Percentiles rank a stretch among this genome's conserved stretches.
Evolutionary conservation across 208 protist species (phyloP).

Genomic region (Trypanosoma cruzi): DNA sequence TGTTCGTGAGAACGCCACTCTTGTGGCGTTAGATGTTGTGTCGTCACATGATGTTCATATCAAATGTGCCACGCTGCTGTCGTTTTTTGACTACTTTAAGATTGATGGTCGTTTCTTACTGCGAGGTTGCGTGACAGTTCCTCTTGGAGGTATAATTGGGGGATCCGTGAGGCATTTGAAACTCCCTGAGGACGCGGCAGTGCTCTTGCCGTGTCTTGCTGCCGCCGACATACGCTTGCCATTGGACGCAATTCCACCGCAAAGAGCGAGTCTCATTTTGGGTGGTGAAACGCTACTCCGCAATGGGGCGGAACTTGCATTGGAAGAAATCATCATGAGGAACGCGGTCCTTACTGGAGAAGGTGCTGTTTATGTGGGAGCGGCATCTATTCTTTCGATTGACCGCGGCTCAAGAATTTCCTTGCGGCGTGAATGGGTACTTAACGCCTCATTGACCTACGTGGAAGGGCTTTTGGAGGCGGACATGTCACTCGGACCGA

Average conservation of each 20-base stretch:
- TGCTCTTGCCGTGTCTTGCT: conserved; percentile 20
- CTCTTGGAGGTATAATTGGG: conserved; percentile 42
- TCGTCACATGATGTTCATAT: not conserved
- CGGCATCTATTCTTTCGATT: not conserved
- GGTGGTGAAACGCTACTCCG: conserved; percentile 46
- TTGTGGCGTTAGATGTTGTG: conserved; percentile 7
- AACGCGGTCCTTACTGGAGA: conserved; percentile 19
- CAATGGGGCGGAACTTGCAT: conserved; percentile 20
- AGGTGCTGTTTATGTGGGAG: not conserved
- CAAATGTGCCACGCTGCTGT: conserved; percentile 33
- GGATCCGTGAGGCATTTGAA: conserved; percentile 38
- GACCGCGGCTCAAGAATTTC: conserved; percentile 10
- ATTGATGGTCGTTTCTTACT: conserved; percentile 52
- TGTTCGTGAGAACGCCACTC: conserved; percentile 10
- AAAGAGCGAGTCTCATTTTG: conserved; percentile 39
- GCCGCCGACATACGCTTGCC: conserved; percentile 22
- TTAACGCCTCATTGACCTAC: conserved; percentile 5
- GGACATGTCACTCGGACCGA: not conserved
- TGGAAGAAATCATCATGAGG: conserved; percentile 47
- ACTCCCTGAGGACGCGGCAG: conserved; percentile 31
- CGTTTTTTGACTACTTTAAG: conserved; percentile 41
- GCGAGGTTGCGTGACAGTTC: conserved; percentile 45
- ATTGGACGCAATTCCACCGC: not conserved
- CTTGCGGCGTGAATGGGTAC: not conserved
- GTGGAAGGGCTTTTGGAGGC: conserved; percentile 14